Conservation (phyloP, 345 rosid genomes). For the Alliaria petiolata region DNA sequence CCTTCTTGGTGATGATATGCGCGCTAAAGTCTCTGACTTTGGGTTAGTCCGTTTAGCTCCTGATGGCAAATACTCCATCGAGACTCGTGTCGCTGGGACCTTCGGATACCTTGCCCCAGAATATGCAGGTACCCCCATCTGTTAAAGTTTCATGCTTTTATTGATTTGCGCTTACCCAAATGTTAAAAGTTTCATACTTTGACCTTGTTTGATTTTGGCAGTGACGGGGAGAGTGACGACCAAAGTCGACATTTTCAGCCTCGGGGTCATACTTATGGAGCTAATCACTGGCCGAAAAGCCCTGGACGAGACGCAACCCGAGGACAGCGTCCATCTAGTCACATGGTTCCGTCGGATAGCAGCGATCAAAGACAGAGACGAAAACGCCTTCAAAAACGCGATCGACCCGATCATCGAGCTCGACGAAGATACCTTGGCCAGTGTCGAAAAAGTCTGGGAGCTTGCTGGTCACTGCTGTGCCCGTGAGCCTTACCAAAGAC, state of each 20-base stretch:
- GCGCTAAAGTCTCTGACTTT: constrained; percentile 63
- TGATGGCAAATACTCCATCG: constrained; percentile 45
- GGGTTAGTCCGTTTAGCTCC: constrained; percentile 64
- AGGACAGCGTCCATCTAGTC: constrained; percentile 73
- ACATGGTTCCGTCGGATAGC: constrained; percentile 76
- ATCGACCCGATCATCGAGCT: constrained; percentile 54
- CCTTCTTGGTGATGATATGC: constrained; percentile 60
- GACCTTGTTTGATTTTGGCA: constrained; percentile 30
- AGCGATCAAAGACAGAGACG: constrained; percentile 53
- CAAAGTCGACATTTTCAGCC: constrained; percentile 86
- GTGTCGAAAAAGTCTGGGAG: constrained; percentile 61
- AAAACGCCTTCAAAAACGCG: constrained; percentile 42
- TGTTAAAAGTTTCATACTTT: not conserved
- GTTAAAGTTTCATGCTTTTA: not conserved
- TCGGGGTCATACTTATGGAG: constrained; percentile 93
- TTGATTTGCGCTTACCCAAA: not conserved
- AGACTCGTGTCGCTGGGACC: constrained; percentile 56
- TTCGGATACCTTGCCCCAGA: constrained; percentile 65
- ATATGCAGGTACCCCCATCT: constrained; percentile 41
- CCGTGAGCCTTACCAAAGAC: constrained; percentile 82
- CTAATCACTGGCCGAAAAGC: constrained; percentile 77
- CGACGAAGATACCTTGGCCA: constrained; percentile 53
- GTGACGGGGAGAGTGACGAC: constrained; percentile 92
- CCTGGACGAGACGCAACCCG: constrained; percentile 62
- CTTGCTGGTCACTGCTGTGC: constrained; percentile 78